Evolutionary conservation across 768 basidiomycete genomes (phyloP), one percentile per base, ranked within the genome.

Genomic region (Panaeolus papilionaceus): DNA sequence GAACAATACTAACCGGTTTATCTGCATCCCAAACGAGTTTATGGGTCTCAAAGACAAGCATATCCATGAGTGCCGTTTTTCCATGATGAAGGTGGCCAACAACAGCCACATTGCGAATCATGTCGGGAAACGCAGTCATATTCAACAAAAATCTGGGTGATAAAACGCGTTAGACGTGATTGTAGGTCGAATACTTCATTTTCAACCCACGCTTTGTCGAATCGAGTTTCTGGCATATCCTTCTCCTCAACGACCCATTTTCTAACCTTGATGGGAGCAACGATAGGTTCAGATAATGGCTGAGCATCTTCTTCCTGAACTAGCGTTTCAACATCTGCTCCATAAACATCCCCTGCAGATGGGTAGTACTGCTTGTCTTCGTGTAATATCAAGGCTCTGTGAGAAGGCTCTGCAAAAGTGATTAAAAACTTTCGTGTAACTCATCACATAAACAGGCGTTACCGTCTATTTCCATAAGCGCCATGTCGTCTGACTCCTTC

Each of bases 331-430:
- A 99, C 98, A 67, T 90, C 98, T 44, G 88, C 83, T 2, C 98
- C 98, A 78, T 99, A 99, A 1, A 96, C 89, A 18, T 98, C 95
- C 65, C 84, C 84, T 0, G 98, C 97, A 14, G 92, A 92, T 14
- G 95, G 94, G 77, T 99, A 99, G 79, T 99, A 99, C 78, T 95
- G 93, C 79, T 99, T 99, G 81, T 99, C 93, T 77, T 99, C 98
- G 73, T 99, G 97, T 54, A 99, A 83, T 51, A 99, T 78, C 20
- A 95, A 92, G 62, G 93, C 93, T 68, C 91, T 93, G 71, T 93
- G 91, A 38, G 84, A 79, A 47, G 93, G 92, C 72, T 91, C 94
- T 93, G 72, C 51, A 64, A 23, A 7, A 39, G 2, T 58, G 38
- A 44, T 67, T 64, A 61, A 58, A 51, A 66, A 42, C 26, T 37